Conservation (phyloP, 2,329 filamentous ascomycete species). For the Penicillium sp. region DNA sequence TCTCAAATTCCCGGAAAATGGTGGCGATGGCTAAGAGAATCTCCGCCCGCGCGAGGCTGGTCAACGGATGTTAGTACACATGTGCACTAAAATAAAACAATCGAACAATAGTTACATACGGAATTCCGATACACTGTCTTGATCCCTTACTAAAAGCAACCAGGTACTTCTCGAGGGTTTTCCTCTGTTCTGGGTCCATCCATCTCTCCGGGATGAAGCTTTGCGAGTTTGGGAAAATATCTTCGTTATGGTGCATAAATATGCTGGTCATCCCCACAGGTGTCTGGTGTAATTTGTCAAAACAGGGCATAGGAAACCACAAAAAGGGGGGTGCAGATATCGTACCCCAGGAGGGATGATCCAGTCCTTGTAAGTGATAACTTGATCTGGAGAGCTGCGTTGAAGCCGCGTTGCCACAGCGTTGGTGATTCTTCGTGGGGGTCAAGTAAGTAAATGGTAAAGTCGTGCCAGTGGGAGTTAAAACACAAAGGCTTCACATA, state of each 20-base stretch:
- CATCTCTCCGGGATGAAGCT: conserved; percentile 40
- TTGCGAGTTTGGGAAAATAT: conserved; percentile 37
- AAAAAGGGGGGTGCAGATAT: background rate
- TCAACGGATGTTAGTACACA: background rate
- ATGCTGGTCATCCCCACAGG: conserved; percentile 41
- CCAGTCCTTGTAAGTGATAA: conserved; percentile 32
- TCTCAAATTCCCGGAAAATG: conserved; percentile 29
- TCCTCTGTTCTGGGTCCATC: conserved; percentile 30
- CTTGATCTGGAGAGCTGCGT: conserved; percentile 27
- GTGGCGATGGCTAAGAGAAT: conserved; percentile 31
- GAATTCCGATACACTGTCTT: conserved; percentile 48
- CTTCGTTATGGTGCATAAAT: conserved; percentile 35
- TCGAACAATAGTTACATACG: conserved; percentile 23
- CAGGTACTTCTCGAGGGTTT: conserved; percentile 36
- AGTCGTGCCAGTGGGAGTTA: too few species aligned
- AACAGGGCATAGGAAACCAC: background rate
- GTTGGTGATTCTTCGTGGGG: conserved; percentile 10
- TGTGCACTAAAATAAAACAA: background rate
- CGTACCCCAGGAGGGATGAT: conserved; percentile 33
- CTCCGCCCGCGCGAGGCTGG: conserved; percentile 34
- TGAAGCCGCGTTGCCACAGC: conserved; percentile 30
- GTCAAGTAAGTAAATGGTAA: background rate
- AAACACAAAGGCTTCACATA: conserved; percentile 5
- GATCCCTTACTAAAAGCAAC: conserved; percentile 42
- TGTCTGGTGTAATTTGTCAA: conserved; percentile 15